Conservation (phyloP, 2,329 filamentous ascomycete species). For the Aspergillus bombycis region DNA sequence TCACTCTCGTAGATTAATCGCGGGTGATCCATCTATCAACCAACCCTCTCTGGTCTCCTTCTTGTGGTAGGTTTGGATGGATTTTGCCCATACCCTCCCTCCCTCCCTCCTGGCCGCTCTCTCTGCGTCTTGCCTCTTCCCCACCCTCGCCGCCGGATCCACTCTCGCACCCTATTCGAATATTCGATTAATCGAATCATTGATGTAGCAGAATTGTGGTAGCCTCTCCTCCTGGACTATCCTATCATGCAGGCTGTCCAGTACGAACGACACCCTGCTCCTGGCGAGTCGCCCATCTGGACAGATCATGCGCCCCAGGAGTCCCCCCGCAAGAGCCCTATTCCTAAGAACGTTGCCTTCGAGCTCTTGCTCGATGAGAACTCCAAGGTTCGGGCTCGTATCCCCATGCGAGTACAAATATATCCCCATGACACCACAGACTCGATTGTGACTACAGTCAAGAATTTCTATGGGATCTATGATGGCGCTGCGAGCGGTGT, state of each 20-base stretch:
- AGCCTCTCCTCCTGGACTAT: constrained; percentile 27
- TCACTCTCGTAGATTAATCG: constrained; percentile 34
- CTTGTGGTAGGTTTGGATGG: constrained; percentile 43
- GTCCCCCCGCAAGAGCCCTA: constrained; percentile 40
- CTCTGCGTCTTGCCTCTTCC: constrained; percentile 19
- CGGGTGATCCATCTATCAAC: constrained; percentile 36
- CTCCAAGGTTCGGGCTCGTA: constrained; percentile 61
- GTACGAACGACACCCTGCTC: constrained; percentile 38
- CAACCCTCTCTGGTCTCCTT: constrained; percentile 29
- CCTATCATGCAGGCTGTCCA: constrained; percentile 39
- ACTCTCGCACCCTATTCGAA: constrained; percentile 26
- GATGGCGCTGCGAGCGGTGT: constrained; percentile 79
- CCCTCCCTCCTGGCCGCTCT: constrained; percentile 29
- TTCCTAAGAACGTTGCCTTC: constrained; percentile 65
- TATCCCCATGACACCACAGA: constrained; percentile 95
- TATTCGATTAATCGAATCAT: constrained; percentile 39
- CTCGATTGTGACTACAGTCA: constrained; percentile 96
- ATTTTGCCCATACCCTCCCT: constrained; percentile 33
- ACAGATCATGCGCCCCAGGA: constrained; percentile 37
- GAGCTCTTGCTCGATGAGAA: constrained; percentile 63
- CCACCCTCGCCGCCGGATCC: constrained; percentile 12
- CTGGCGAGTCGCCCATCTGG: constrained; percentile 35
- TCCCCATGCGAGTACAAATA: constrained; percentile 76
- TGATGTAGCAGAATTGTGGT: constrained; percentile 34
- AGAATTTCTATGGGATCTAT: constrained; percentile 98